Evolutionary conservation across 2,329 filamentous ascomycete species (phyloP), one percentile per base, ranked within the genome.

Genomic region (Trichoderma gracile): DNA sequence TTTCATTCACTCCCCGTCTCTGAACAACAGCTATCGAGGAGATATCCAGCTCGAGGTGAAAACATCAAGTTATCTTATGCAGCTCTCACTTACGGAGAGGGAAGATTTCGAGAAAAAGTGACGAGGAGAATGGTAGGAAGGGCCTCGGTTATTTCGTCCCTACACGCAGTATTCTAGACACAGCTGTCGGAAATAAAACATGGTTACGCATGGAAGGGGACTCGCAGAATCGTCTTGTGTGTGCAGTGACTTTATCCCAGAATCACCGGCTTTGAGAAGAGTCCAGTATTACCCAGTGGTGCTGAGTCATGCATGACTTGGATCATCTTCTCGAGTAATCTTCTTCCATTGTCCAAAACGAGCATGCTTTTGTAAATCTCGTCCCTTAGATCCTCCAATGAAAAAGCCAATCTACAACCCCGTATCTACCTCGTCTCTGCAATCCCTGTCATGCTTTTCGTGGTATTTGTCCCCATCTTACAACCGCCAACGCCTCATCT

Each of bases 401-500:
- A n/a, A 53, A 38, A 52, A 52, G 47, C 33, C 23, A 25, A 61
- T 33, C 42, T 23, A 43, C 17, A 40, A 40, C 5, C 30, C 30
- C 21, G 8, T 33, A 14, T 1, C 27, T 2, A 30, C 7, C 43
- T 5, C 21, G 15, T 27, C 17, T 42, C 15, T n/a, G 17, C 43
- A 27, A 43, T 33, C n/a, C 7, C 46, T 14, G 27, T 43, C 21
- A 54, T 59, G 46, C 62, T 21, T 46, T 58, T 38, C 38, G 40
- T 52, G 19, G 59, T 46, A 62, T 25, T 62, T 46, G 25, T 38
- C 23, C 25, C 45, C 45, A 19, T 46, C 12, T 46, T 5, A 38
- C 59, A 54, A 33, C 43, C 45, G 30, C 49, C 40, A 43, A 27
- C 47, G 19, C 47, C 59, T 33, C 40, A 62, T 25, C 40, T 25